Conservation (phyloP, 1,139 yeast species). For the Debaryomyces nepalensis region DNA sequence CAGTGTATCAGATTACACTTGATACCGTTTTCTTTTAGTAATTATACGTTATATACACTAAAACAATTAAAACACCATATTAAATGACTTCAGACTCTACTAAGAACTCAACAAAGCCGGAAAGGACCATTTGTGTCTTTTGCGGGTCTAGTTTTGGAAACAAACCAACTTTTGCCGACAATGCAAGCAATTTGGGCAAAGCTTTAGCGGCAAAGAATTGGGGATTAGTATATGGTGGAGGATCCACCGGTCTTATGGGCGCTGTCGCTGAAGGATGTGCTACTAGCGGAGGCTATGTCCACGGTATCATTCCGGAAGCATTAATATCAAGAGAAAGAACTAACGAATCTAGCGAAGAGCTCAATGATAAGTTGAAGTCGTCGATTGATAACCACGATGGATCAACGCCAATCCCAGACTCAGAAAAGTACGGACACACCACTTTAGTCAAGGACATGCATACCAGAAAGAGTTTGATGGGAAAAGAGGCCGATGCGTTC, state of each 20-base stretch:
- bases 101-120: slow-evolving; percentile 31
- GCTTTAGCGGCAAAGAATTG: slow-evolving; percentile 61
- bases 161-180: slow-evolving; percentile 51
- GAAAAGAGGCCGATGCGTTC: slow-evolving; percentile 83
- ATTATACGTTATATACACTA: too few relatives aligned
- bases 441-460: slow-evolving; percentile 90
- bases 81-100: slow-evolving; percentile 16
- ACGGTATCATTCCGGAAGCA: slow-evolving; percentile 86
- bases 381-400: slow-evolving; percentile 59
- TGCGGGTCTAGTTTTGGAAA: slow-evolving; percentile 85
- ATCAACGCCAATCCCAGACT: slow-evolving; percentile 65
- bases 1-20: too few relatives aligned
- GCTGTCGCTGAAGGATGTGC: slow-evolving; percentile 76
- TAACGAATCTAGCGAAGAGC: slow-evolving; percentile 40
- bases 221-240: slow-evolving; percentile 92
- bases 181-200: slow-evolving; percentile 64
- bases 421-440: slow-evolving; percentile 71
- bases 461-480: slow-evolving; percentile 86
- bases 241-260: slow-evolving; percentile 89
- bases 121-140: slow-evolving; percentile 72
- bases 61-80: neutral
- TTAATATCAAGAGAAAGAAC: slow-evolving; percentile 75
- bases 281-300: slow-evolving; percentile 71
- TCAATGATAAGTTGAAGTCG: slow-evolving; percentile 51
- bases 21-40: too few relatives aligned